Conservation (phyloP, 2,329 filamentous ascomycete genomes). For the Cytospora paraplurivora region DNA sequence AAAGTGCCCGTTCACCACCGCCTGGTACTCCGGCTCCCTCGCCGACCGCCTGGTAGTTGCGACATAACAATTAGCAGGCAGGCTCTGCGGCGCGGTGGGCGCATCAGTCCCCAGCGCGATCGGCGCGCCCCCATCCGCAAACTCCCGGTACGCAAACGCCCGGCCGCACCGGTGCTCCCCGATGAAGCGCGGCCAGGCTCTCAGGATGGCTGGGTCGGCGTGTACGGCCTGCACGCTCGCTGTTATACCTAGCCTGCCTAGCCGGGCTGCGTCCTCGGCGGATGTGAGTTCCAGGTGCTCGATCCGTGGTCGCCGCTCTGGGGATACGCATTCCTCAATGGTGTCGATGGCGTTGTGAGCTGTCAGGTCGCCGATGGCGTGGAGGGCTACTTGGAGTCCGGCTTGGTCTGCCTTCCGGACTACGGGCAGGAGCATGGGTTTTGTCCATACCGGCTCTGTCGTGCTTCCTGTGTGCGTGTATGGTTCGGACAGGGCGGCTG, state of each 20-base stretch:
- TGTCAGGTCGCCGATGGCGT: slow-evolving; percentile 66
- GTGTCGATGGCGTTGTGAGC: slow-evolving; percentile 60
- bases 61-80: slow-evolving; percentile 60
- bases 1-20: slow-evolving; percentile 55
- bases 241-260: slow-evolving; percentile 62
- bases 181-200: slow-evolving; percentile 61
- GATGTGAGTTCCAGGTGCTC: slow-evolving; percentile 66
- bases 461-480: slow-evolving; percentile 52
- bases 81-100: slow-evolving; percentile 58
- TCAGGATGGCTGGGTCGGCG: slow-evolving; percentile 61
- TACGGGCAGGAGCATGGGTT: slow-evolving; percentile 53
- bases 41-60: slow-evolving; percentile 60
- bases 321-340: slow-evolving; percentile 47
- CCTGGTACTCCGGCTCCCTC: slow-evolving; percentile 46
- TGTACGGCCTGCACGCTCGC: slow-evolving; percentile 62
- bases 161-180: slow-evolving; percentile 55
- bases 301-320: slow-evolving; percentile 59
- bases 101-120: slow-evolving; percentile 62
- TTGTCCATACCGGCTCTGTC: slow-evolving; percentile 57
- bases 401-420: slow-evolving; percentile 55
- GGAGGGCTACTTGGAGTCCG: slow-evolving; percentile 62
- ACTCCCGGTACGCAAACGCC: slow-evolving; percentile 66
- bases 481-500: slow-evolving; percentile 60
- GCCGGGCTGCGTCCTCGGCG: slow-evolving; percentile 54
- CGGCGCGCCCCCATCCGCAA: slow-evolving; percentile 54